Conservation (phyloP, 768 basidiomycete species). For the Agrocybe pediades region DNA sequence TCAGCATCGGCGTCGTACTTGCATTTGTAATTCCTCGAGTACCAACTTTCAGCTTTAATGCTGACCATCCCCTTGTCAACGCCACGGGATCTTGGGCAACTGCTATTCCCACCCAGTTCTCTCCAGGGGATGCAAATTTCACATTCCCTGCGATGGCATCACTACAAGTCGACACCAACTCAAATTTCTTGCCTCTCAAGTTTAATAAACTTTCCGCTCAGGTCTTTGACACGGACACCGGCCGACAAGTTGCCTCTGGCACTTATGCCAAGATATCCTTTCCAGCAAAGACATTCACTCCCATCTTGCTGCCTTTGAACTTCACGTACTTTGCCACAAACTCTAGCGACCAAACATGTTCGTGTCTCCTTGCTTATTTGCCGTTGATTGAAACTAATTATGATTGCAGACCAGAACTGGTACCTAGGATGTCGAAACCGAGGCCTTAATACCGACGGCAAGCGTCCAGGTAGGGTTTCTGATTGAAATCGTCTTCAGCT, state of each 20-base stretch:
- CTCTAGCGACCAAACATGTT: slow-evolving; percentile 82
- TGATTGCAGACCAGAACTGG: slow-evolving; percentile 63
- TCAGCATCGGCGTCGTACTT: slow-evolving; percentile 67
- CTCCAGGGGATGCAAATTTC: slow-evolving; percentile 84
- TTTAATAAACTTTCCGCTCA: slow-evolving; percentile 68
- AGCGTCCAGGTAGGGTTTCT: slow-evolving; percentile 56
- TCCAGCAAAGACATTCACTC: slow-evolving; percentile 65
- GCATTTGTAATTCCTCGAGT: slow-evolving; percentile 85
- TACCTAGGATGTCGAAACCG: slow-evolving; percentile 76
- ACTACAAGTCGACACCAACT: slow-evolving; percentile 73
- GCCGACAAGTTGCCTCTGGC: slow-evolving; percentile 67
- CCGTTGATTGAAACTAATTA: not conserved
- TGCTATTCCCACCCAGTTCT: slow-evolving; percentile 65
- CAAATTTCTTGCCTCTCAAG: slow-evolving; percentile 77
- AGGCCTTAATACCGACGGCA: slow-evolving; percentile 46
- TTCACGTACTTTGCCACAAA: slow-evolving; percentile 85
- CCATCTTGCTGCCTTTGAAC: slow-evolving; percentile 73
- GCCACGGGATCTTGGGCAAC: slow-evolving; percentile 61
- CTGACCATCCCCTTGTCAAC: slow-evolving; percentile 52
- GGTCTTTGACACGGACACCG: slow-evolving; percentile 71
- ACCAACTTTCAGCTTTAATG: slow-evolving; percentile 68
- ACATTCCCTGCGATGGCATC: slow-evolving; percentile 79
- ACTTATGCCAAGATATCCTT: slow-evolving; percentile 58
- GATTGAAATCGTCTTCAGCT: not conserved
- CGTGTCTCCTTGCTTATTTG: slow-evolving; percentile 22